These are phyloP conservation scores for Juncus inflexus DNA, from an alignment of 176 grass and related monocot species.

Conservation along the genomic window DNA sequence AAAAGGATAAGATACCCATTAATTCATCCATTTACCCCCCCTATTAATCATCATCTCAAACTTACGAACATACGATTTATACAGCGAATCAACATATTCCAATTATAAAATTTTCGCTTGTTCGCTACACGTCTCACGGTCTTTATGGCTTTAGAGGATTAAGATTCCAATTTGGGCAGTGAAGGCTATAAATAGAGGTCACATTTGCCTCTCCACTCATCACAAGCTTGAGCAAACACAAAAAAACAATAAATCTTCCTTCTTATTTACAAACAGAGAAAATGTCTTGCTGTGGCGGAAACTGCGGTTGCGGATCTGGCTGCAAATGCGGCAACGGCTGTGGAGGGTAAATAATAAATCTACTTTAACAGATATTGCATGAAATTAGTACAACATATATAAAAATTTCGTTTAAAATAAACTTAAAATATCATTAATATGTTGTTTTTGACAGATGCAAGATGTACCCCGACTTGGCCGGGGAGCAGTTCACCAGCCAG, in stretches of 20 bases:
- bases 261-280: conserved; percentile 8
- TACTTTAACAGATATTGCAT: conserved; percentile 2
- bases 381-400: background rate
- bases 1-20: too few relatives aligned
- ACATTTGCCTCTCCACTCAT: conserved; percentile 25
- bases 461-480: conserved; percentile 38
- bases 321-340: conserved; percentile 71
- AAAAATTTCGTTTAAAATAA: too few relatives aligned
- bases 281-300: conserved; percentile 88
- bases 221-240: background rate
- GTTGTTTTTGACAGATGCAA: conserved; percentile 40
- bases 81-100: too few relatives aligned
- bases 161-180: background rate
- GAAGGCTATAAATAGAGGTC: conserved; percentile 42
- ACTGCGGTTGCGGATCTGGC: conserved; percentile 62
- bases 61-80: too few relatives aligned
- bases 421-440: background rate
- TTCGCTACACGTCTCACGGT: background rate
- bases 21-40: too few relatives aligned
- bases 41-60: too few relatives aligned
- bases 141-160: background rate
- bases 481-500: conserved; percentile 36
- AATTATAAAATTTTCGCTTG: background rate
- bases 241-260: background rate
- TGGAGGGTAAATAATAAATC: conserved; percentile 33